A percentile compares a stretch with the other conserved stretches of the same genome.
Conservation (phyloP, 257 asterid species). For the Lycium barbarum region DNA sequence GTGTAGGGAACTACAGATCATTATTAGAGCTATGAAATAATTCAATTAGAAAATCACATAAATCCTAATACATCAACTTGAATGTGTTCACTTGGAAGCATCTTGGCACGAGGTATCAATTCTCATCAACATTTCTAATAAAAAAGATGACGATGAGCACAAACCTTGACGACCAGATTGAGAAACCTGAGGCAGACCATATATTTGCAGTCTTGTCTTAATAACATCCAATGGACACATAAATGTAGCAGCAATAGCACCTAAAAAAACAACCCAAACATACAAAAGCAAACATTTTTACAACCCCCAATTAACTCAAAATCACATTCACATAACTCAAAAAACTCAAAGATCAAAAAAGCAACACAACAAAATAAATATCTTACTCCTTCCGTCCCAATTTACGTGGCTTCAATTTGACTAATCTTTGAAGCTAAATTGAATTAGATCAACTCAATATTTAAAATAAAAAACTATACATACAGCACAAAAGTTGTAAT, state of each 20-base stretch:
- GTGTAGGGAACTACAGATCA: neutral
- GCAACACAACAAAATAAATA: conserved; percentile 32
- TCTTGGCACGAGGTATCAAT: neutral
- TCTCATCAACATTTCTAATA: conserved; percentile 10
- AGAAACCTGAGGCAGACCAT: conserved; percentile 68
- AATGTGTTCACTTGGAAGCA: conserved; percentile 9
- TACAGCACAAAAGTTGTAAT: too few relatives aligned
- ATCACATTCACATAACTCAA: neutral
- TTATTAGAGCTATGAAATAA: neutral
- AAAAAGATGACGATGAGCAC: neutral
- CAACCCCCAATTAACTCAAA: conserved; percentile 19
- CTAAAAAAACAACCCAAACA: conserved; percentile 41
- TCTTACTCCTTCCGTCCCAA: neutral
- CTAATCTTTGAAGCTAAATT: too few relatives aligned
- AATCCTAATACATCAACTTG: neutral
- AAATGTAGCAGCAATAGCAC: conserved; percentile 96
- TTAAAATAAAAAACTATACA: too few relatives aligned
- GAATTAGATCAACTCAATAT: too few relatives aligned
- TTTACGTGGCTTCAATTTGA: too few relatives aligned
- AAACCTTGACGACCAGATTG: conserved; percentile 71
- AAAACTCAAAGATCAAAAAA: conserved; percentile 25
- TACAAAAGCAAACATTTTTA: conserved; percentile 14
- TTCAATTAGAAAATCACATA: neutral
- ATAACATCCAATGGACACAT: conserved; percentile 95
- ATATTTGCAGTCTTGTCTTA: conserved; percentile 89